phyloP scores from a whole-genome alignment of 164 flowering plant species.

The Macadamia tetraphylla region DNA sequence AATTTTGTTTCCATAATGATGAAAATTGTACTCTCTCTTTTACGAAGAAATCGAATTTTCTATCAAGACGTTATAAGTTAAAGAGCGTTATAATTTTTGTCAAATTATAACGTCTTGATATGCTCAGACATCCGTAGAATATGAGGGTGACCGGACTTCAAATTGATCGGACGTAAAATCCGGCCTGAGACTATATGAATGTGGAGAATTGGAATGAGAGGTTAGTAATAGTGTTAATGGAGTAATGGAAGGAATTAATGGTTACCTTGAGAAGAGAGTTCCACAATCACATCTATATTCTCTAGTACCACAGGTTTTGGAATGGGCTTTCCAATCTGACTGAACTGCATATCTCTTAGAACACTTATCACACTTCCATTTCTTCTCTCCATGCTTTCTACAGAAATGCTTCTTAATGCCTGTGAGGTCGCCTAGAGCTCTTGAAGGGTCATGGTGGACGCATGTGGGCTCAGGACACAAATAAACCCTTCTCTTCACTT shows the following conservation, averaged over 20 bases:
- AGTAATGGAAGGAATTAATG: background rate
- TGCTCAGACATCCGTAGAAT: too few species aligned
- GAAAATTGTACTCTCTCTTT: too few species aligned
- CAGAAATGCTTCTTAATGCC: slow-evolving; percentile 87
- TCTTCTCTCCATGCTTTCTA: slow-evolving; percentile 91
- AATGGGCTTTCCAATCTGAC: slow-evolving; percentile 93
- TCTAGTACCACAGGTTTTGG: slow-evolving; percentile 82
- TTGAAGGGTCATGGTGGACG: slow-evolving; percentile 80
- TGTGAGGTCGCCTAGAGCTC: slow-evolving; percentile 92
- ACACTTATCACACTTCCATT: slow-evolving; percentile 91
- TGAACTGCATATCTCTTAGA: slow-evolving; percentile 82
- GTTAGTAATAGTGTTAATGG: too few species aligned
- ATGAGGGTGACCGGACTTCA: too few species aligned
- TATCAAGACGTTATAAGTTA: too few species aligned
- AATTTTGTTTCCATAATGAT: too few species aligned
- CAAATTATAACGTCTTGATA: too few species aligned
- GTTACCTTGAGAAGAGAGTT: slow-evolving; percentile 85
- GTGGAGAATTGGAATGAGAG: too few species aligned
- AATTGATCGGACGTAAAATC: too few species aligned
- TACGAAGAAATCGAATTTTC: too few species aligned
- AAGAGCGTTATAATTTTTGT: too few species aligned
- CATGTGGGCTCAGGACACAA: slow-evolving; percentile 86
- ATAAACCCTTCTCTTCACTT: slow-evolving; percentile 67
- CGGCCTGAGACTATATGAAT: too few species aligned
- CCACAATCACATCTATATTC: slow-evolving; percentile 91